These are phyloP conservation scores for Neurospora africana DNA, from an alignment of 495 filamentous ascomycete genomes.

Conservation along the genomic window DNA sequence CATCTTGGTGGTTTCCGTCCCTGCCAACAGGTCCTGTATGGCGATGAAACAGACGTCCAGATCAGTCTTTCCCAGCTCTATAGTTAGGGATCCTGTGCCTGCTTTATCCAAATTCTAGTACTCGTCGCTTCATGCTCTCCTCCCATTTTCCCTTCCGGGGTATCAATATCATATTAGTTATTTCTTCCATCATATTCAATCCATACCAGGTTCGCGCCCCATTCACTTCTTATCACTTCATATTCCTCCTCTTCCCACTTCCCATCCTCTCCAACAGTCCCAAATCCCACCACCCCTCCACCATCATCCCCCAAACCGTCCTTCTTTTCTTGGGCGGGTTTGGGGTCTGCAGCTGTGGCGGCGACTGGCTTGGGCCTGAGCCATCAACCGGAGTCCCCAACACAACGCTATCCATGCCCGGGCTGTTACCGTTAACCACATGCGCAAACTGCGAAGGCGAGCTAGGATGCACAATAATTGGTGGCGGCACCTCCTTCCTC, in stretches of 20 bases:
- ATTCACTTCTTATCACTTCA: not conserved
- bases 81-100: not conserved
- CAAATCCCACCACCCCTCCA: conserved; percentile 40
- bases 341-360: not conserved
- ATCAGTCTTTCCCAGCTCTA: not conserved
- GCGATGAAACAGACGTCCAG: not conserved
- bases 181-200: not conserved
- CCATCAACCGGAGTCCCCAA: conserved; percentile 1
- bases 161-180: not conserved
- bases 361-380: not conserved
- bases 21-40: not conserved
- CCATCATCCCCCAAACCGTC: conserved; percentile 27
- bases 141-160: not conserved
- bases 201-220: not conserved
- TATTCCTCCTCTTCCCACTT: conserved; percentile 14
- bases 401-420: conserved; percentile 1
- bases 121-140: not conserved
- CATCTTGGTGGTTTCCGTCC: not conserved
- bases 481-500: conserved; percentile 7
- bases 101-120: not conserved
- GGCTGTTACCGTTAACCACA: not conserved
- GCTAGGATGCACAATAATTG: conserved; percentile 10
- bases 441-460: not conserved
- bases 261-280: conserved; percentile 29
- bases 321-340: conserved; percentile 21